Evolutionary conservation across 441 rosid genomes (phyloP).

Genomic region (Francoa sonchifolia): DNA sequence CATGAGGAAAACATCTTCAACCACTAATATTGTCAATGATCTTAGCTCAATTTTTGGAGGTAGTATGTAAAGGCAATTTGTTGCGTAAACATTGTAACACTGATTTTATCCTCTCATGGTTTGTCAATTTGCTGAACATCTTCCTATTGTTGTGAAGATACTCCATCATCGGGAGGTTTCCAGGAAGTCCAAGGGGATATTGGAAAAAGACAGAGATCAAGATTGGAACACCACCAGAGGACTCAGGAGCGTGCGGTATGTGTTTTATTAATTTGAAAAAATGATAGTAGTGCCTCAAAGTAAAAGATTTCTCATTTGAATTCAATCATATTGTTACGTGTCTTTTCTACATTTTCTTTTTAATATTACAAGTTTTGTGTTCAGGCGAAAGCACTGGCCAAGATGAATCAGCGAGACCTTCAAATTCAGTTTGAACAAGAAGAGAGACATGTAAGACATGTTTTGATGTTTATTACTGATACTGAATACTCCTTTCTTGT

Average conservation of each 20-base stretch:
- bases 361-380: no score
- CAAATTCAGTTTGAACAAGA: conserved; percentile 79
- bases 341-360: no score
- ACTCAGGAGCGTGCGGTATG: conserved; percentile 96
- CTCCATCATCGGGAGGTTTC: conserved; percentile 55
- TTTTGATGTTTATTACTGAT: no score
- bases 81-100: background rate
- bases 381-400: conserved; percentile 88
- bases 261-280: conserved; percentile 1
- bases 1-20: conserved; percentile 73
- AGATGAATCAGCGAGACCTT: conserved; percentile 87
- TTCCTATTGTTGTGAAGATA: conserved; percentile 23
- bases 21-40: conserved; percentile 67
- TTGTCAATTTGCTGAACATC: conserved; percentile 15
- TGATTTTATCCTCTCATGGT: background rate
- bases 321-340: background rate
- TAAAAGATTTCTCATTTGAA: background rate
- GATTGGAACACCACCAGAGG: conserved; percentile 91
- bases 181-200: conserved; percentile 83
- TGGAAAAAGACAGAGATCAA: conserved; percentile 78
- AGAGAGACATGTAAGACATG: conserved; percentile 95
- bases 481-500: no score
- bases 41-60: conserved; percentile 86
- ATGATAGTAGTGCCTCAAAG: background rate
- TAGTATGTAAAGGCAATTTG: conserved; percentile 13